Evolutionary conservation across 495 filamentous ascomycete genomes (phyloP), one percentile per base, ranked within the genome.

Genomic region (Trichoderma asperelloides): DNA sequence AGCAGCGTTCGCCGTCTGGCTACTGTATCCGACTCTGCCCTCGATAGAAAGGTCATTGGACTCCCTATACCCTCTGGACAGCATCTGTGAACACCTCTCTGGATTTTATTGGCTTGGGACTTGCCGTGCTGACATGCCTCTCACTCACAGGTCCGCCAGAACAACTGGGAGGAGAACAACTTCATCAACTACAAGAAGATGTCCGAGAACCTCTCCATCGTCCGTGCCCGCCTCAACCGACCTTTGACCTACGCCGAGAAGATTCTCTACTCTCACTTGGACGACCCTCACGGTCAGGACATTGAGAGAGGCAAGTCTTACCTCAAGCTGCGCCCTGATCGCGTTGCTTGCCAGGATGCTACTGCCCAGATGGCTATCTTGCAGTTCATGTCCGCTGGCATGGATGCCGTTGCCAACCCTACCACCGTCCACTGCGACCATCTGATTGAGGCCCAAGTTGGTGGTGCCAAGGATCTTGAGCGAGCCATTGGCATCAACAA

Each of bases 311-410:
- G 95, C 71, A 88, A 86, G 69, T 96, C 91, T 66, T 98, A 98
- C 83, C 88, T 98, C 67, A 96, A 91, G 81, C 87, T 98, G 68
- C 91, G 95, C 65, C 96, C 96, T 55, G 95, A 98, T 78, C 91
- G 95, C 79, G 96, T 98, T 73, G 96, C 96, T 81, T 97, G 94
- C 85, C 95, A 98, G 85, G 95, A 98, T 87, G 95, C 95, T 72
- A 98, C 96, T 33, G 95, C 95, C 69, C 95, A 98, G 87, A 98
- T 98, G 96, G 95, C 95, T 71, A 97, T 98, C 74, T 86, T 98
- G 63, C 95, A 98, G 84, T 98, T 98, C 85, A 98, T 98, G 93
- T 96, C 91, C 64, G 95, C 96, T 69, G 93, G 93, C 76, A 91
- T 98, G 89, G 89, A 91, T 68, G 89, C 89, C 45, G 96, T 98